Conservation (phyloP, 352 stramenopile species). For the Pythium sukuiense region DNA sequence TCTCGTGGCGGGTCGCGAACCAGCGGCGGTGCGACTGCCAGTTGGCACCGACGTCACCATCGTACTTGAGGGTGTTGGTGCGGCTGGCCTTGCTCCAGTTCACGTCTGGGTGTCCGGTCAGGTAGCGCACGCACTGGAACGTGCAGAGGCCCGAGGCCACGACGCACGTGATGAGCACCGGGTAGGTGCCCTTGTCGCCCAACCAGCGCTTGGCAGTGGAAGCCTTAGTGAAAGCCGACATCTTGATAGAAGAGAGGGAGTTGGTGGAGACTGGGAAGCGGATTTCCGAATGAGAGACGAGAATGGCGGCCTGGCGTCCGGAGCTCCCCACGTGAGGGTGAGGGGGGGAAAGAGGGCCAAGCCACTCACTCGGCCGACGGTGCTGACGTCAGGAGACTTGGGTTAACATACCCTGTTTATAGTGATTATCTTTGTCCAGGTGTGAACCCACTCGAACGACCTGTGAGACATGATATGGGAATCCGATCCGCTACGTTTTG, state of each 20-base stretch:
- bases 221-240: slow-evolving; percentile 46
- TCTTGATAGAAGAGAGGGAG: slow-evolving; percentile 30
- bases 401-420: slow-evolving; percentile 11
- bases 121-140: slow-evolving; percentile 75
- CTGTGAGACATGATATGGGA: neutral
- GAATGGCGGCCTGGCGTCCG: neutral
- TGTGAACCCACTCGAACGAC: neutral
- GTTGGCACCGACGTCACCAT: slow-evolving; percentile 54
- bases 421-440: slow-evolving; percentile 5
- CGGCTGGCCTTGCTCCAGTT: slow-evolving; percentile 82
- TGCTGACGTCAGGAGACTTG: slow-evolving; percentile 29
- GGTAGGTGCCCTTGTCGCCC: slow-evolving; percentile 76
- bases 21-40: slow-evolving; percentile 78
- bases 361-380: slow-evolving; percentile 16
- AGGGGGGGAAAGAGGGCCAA: slow-evolving; percentile 14
- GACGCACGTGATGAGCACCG: slow-evolving; percentile 70
- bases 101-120: slow-evolving; percentile 68
- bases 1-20: slow-evolving; percentile 71
- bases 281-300: slow-evolving; percentile 67
- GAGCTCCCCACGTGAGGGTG: slow-evolving; percentile 1
- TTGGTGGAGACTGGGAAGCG: slow-evolving; percentile 30
- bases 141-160: slow-evolving; percentile 60
- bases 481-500: slow-evolving; percentile 15
- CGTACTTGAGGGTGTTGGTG: slow-evolving; percentile 70
- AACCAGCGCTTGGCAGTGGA: slow-evolving; percentile 67